Evolutionary conservation across 2,329 filamentous ascomycete genomes (phyloP).

Genomic region (Colletotrichum agaves): DNA sequence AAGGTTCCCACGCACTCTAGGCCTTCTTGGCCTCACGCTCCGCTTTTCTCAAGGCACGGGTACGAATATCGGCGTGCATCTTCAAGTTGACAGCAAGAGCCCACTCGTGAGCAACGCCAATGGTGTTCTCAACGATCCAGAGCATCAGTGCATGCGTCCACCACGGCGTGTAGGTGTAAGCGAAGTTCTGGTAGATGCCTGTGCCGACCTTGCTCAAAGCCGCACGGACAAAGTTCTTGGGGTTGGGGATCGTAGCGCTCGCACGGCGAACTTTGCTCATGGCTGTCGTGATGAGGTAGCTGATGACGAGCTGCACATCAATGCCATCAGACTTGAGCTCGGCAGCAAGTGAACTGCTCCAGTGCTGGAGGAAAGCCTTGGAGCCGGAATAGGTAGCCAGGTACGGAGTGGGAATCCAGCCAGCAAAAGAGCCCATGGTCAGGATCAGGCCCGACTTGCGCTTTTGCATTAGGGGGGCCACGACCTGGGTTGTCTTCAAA

Average conservation of each 20-base stretch:
- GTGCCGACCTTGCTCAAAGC: constrained; percentile 84
- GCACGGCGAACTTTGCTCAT: constrained; percentile 95
- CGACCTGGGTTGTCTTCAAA: constrained; percentile 84
- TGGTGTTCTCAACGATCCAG: constrained; percentile 76
- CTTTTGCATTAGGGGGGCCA: constrained; percentile 85
- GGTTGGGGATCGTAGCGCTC: constrained; percentile 81
- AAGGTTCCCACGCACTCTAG: not conserved
- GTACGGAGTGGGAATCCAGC: constrained; percentile 89
- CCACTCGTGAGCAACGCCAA: constrained; percentile 60
- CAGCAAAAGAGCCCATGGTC: constrained; percentile 97
- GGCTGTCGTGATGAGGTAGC: constrained; percentile 92
- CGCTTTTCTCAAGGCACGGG: constrained; percentile 83
- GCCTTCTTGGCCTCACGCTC: constrained; percentile 82
- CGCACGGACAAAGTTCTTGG: constrained; percentile 83
- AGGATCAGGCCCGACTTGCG: constrained; percentile 84
- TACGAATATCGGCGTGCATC: constrained; percentile 87
- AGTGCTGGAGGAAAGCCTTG: constrained; percentile 98
- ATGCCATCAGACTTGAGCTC: constrained; percentile 86
- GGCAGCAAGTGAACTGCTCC: constrained; percentile 86
- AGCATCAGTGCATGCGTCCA: constrained; percentile 93
- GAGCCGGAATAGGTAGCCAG: constrained; percentile 96
- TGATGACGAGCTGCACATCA: constrained; percentile 90
- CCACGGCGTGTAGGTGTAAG: constrained; percentile 89
- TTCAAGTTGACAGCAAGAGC: constrained; percentile 63
- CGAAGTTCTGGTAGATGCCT: constrained; percentile 81